phyloP scores from a whole-genome alignment of 148 eudicot genomes.

The Silene latifolia region DNA sequence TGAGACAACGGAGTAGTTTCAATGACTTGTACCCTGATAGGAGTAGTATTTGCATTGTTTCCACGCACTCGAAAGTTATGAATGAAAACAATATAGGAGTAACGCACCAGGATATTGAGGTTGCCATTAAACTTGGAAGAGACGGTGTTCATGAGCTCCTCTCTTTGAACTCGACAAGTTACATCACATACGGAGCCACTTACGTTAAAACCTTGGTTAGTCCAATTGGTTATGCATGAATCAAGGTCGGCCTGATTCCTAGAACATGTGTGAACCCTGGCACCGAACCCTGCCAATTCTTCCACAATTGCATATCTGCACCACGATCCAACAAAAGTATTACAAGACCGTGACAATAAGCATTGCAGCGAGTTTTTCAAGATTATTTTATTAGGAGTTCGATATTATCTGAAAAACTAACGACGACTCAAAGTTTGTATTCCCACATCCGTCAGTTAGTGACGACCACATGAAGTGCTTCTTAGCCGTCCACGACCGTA shows the following conservation, averaged over 20 bases:
- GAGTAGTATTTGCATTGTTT: too few relatives aligned
- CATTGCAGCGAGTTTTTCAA: too few relatives aligned
- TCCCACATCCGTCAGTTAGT: too few relatives aligned
- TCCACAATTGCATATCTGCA: conserved; percentile 37
- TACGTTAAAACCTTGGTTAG: conserved; percentile 30
- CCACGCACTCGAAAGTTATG: too few relatives aligned
- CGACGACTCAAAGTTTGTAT: too few relatives aligned
- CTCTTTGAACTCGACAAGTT: conserved; percentile 25
- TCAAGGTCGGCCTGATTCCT: conserved; percentile 33
- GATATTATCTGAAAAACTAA: too few relatives aligned
- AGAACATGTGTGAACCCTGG: conserved; percentile 33
- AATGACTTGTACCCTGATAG: too few relatives aligned
- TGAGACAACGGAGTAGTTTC: too few relatives aligned
- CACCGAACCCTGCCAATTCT: conserved; percentile 34
- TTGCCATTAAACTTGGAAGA: conserved; percentile 35
- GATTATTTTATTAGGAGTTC: too few relatives aligned
- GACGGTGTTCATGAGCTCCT: conserved; percentile 31
- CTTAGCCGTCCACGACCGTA: not conserved
- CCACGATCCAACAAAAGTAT: too few relatives aligned
- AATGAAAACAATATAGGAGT: not conserved
- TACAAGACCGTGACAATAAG: too few relatives aligned
- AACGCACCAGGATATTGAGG: conserved; percentile 40
- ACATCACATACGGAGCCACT: conserved; percentile 38
- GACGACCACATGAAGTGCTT: not conserved
- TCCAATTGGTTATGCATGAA: conserved; percentile 26